Evolutionary conservation across 2,329 filamentous ascomycete genomes (phyloP), one percentile per base, ranked within the genome.

Genomic region (Phyllosticta citriasiana): DNA sequence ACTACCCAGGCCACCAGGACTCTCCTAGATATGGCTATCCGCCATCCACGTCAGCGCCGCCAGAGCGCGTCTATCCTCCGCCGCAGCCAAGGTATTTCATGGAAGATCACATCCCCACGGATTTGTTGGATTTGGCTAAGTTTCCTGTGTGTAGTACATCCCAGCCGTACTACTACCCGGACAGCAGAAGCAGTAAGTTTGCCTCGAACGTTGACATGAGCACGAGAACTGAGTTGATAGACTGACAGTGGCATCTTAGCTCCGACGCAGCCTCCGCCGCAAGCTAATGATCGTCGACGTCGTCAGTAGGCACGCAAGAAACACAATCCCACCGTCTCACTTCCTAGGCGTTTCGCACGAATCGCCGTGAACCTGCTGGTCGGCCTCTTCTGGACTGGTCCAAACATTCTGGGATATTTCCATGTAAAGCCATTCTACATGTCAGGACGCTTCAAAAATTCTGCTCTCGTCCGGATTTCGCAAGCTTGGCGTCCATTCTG

Each of bases 41-140:
- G 58, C 65, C 53, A 61, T 64, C 56, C 66, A 69, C 64, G 53
- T 67, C 57, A 63, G 68, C 64, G 26, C 57, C 64, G 52, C 62
- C 62, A 9, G 60, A 62, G 50, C 58, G 53, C 53, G 35, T 51
- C 26, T 63, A 64, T 54, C 56, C 62, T n/a, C 58, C 57, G 12
- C 59, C 57, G 27, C 55, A 60, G 55, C 69, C 72, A 70, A 75
- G 73, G 73, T 75, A 75, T 75, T 75, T 74, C 51, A 51, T 57
- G 55, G 60, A 61, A 57, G 59, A 57, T 26, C 60, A 55, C 19
- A 61, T 61, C 26, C 55, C 55, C 30, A 54, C 60, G 55, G 60
- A 61, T 54, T 40, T 61, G 40, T 61, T 61, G 59, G 59, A 61
- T 53, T 61, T 61, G 55, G 60, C 60, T 61, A 61, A 61, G 55